Base-by-base conservation (phyloP, 495 filamentous ascomycete species). In the Parmelia sp. region DNA sequence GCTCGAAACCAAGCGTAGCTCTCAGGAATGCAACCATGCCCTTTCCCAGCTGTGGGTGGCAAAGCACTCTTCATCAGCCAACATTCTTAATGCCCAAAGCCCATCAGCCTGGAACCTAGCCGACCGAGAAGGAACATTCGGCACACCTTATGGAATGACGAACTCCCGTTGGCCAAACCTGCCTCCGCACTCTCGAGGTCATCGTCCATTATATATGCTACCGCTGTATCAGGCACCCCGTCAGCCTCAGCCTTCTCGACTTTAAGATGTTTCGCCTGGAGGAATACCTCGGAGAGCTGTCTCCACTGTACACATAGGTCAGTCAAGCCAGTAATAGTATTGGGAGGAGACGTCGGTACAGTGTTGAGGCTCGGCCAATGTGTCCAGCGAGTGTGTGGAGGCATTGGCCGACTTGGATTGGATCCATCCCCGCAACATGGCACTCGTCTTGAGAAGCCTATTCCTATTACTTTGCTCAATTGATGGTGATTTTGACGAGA, bases 1-100 rank as follows among this genome's bases (percentile, higher is more conserved):
- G 90, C 75, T 98, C 94, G 71, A 96, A 95, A 8, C 95, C 93
- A 14, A 98, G 76, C 17, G 92, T 89, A 47, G 92, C 92, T 67
- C 84, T 81, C 70, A 98, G 86, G 69, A 97, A 97, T 37, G 83
- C 83, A 49, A 92, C 84, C 35, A 96, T 84, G 44, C 90, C 90
- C 71, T 87, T 79, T 11, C 90, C 94, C 27, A 97, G 80, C 80
- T 91, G 73, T 61, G 64, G 44, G 44, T 23, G 17, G 31, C 25
- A 42, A 57, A 58, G 60, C 21, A 36, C 61, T 63, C 36, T 37
- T 55, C 31, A 71, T 71, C 68, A 71, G 70, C 70, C 51, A 66
- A 25, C 39, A 42, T 60, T 65, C 56, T 57, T 63, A 39, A 33
- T 31, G 40, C 10, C 45, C 37, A 40, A 55, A n/a, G 57, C 25